A percentile compares a stretch with the other conserved stretches of the same genome.
phyloP scores from a whole-genome alignment of 2,329 filamentous ascomycete species.

The Corynespora cassiicola region DNA sequence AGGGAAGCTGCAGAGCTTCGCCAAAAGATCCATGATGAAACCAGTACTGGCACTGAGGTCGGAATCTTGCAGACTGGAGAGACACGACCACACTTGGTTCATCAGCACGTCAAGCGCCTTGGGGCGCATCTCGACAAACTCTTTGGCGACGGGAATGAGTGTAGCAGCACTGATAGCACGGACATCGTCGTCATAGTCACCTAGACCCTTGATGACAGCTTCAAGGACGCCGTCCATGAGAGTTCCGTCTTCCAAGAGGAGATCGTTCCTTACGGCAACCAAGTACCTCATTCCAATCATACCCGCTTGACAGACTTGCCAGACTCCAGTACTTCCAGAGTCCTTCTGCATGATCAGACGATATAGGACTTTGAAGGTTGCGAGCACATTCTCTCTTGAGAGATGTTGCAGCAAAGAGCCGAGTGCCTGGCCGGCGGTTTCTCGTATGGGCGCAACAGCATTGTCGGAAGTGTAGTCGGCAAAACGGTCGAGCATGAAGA shows the following conservation, averaged over 20 bases:
- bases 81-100: slow-evolving; percentile 95
- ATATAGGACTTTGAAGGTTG: slow-evolving; percentile 83
- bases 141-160: slow-evolving; percentile 91
- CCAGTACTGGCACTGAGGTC: slow-evolving; percentile 97
- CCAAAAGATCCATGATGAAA: slow-evolving; percentile 96
- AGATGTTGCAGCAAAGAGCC: slow-evolving; percentile 89
- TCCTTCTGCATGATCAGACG: slow-evolving; percentile 92
- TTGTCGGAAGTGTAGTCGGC: slow-evolving; percentile 98
- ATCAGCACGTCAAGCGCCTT: slow-evolving; percentile 81
- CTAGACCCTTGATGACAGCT: slow-evolving; percentile 93
- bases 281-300: slow-evolving; percentile 97
- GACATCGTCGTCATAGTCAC: slow-evolving; percentile 92
- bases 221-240: slow-evolving; percentile 93
- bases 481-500: slow-evolving; percentile 96
- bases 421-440: slow-evolving; percentile 92
- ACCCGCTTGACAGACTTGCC: slow-evolving; percentile 96
- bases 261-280: slow-evolving; percentile 91
- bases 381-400: slow-evolving; percentile 77
- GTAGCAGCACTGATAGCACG: slow-evolving; percentile 98
- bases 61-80: slow-evolving; percentile 95
- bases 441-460: slow-evolving; percentile 92
- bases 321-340: slow-evolving; percentile 74
- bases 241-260: slow-evolving; percentile 80
- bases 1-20: slow-evolving; percentile 93
- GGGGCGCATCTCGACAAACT: slow-evolving; percentile 87